Base-by-base conservation (phyloP, 2,329 filamentous ascomycete genomes). In the Acarospora socialis region DNA sequence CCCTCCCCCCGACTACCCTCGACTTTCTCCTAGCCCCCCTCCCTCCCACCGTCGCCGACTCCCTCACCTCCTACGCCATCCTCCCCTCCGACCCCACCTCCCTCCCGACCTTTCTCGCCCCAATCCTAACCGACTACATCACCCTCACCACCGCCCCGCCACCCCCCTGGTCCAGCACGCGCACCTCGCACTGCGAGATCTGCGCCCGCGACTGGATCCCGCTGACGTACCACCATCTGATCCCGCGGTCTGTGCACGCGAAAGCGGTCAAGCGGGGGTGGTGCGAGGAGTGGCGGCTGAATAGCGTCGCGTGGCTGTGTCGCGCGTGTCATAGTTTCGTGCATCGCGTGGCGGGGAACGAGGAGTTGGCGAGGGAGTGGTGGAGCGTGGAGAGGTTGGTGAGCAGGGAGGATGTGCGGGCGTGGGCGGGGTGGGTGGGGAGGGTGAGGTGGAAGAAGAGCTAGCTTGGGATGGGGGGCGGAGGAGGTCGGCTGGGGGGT, bases 231-330 rank as follows among this genome's bases (percentile, higher is more conserved):
- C 83, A 92, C 49, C 83, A 92, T 56, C 60, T 92, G 25, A 84
- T 92, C 33, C 83, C 83, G n/a, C 68, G 73, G 23, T 68, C 70
- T 25, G 74, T 82, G 37, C 82, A 92, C 53, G 73, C 68, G 5
- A 82, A 83, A 50, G 81, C 70, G 3, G 51, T 82, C 22, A 82
- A 80, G 60, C 63, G 81, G 24, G 78, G 77, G 1, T 92, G 82
- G 82, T 80, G 86, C 58, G 66, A 68, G 3, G 70, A 73, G 40
- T 79, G 81, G 52, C 70, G 74, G 55, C 52, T 92, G 52, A 73
- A 81, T 46, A 83, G 74, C 49, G 83, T 90, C 13, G 82, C 83
- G 8, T 92, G 82, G 82, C 55, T 92, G 43, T 92, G 83, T 54
- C 65, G 81, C 30, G 78, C 81, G 2, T 92, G 83, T 47, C 83